Evolutionary conservation across 2,329 filamentous ascomycete species (phyloP).

Genomic region (Coniochaeta sp.): DNA sequence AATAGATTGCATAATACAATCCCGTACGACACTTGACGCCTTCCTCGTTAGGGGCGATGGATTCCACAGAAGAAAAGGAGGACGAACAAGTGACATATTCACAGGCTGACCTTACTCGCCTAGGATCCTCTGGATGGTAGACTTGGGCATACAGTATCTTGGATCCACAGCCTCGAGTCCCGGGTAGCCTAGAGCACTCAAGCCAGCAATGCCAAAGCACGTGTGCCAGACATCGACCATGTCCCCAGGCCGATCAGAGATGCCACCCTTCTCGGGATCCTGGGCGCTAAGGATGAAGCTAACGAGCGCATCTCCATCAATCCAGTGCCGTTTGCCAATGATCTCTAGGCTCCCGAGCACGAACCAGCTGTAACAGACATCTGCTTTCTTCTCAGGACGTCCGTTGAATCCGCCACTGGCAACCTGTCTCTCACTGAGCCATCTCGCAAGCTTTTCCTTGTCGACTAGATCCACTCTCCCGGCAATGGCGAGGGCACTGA

Average conservation of each 20-base stretch:
- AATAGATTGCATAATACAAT: slow-evolving; percentile 62
- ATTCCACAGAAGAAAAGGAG: not conserved
- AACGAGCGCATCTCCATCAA: slow-evolving; percentile 73
- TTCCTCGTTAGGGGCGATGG: not conserved
- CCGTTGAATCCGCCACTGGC: slow-evolving; percentile 86
- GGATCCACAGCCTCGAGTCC: slow-evolving; percentile 78
- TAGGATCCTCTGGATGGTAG: slow-evolving; percentile 54
- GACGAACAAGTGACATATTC: not conserved
- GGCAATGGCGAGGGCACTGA: slow-evolving; percentile 80
- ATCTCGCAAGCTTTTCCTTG: slow-evolving; percentile 72
- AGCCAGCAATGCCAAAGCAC: slow-evolving; percentile 76
- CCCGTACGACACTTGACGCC: not conserved
- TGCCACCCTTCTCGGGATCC: slow-evolving; percentile 74
- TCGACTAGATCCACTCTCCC: slow-evolving; percentile 76
- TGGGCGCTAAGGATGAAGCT: slow-evolving; percentile 83
- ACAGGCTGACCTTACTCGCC: slow-evolving; percentile 24
- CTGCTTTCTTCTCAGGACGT: slow-evolving; percentile 88
- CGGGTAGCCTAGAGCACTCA: slow-evolving; percentile 75
- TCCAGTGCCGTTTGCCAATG: slow-evolving; percentile 85
- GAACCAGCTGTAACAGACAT: slow-evolving; percentile 99
- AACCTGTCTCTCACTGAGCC: slow-evolving; percentile 90
- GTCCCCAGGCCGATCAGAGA: slow-evolving; percentile 85
- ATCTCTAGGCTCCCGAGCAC: slow-evolving; percentile 87
- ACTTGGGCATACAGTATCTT: slow-evolving; percentile 75
- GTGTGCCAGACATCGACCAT: slow-evolving; percentile 99